Percentiles rank a stretch among this genome's conserved stretches.
Conservation (phyloP, 2,329 filamentous ascomycete genomes). For the Scleromitrula shiraiana region DNA sequence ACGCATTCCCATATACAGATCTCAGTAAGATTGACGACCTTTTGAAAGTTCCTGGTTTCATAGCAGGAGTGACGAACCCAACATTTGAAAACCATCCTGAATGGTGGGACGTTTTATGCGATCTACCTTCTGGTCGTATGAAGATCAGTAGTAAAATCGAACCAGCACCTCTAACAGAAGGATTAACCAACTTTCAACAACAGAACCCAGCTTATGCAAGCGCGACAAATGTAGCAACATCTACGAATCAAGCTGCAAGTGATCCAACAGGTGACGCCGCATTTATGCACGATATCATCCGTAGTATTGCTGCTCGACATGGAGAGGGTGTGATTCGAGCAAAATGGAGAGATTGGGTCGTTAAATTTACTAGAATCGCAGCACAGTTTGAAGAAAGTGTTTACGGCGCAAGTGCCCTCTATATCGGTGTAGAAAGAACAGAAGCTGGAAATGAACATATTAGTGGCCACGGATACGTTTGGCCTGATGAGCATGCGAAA, state of each 20-base stretch:
- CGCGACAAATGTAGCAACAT: conserved; percentile 36
- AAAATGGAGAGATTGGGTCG: conserved; percentile 92
- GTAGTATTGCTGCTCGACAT: conserved; percentile 76
- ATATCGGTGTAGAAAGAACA: conserved; percentile 70
- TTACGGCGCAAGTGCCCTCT: conserved; percentile 84
- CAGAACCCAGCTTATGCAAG: conserved; percentile 54
- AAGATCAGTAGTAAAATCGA: conserved; percentile 91
- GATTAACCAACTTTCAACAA: conserved; percentile 79
- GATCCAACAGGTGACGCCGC: conserved; percentile 80
- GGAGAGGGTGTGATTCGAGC: conserved; percentile 85
- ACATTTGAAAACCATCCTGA: conserved; percentile 91
- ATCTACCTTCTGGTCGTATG: conserved; percentile 83
- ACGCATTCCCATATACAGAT: conserved; percentile 97
- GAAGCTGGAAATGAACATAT: conserved; percentile 50
- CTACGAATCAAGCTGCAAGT: conserved; percentile 26
- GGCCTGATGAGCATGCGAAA: conserved; percentile 75
- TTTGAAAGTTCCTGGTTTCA: conserved; percentile 91
- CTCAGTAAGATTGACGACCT: conserved; percentile 96
- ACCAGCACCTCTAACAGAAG: conserved; percentile 71
- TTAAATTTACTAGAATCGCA: conserved; percentile 85
- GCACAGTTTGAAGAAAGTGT: conserved; percentile 94
- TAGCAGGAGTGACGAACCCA: conserved; percentile 94
- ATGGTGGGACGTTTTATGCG: conserved; percentile 97
- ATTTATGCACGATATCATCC: conserved; percentile 81
- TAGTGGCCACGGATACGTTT: conserved; percentile 88